phyloP scores from a whole-genome alignment of 2,329 filamentous ascomycete species.

The Aspergillus niger region DNA sequence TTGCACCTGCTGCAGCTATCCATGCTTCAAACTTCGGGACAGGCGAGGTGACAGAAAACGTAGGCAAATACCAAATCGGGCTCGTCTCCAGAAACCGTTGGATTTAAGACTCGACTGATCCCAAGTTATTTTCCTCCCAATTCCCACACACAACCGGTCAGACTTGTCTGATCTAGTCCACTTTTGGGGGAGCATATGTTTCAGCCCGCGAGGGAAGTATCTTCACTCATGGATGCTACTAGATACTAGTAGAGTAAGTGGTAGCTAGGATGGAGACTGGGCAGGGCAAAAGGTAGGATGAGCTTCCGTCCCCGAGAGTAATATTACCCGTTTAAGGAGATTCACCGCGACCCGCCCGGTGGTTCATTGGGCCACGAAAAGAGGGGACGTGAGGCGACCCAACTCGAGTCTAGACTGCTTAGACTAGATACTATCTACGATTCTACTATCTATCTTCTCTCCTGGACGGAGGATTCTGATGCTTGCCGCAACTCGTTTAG shows the following conservation, averaged over 20 bases:
- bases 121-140: too few species aligned
- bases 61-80: background rate
- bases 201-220: background rate
- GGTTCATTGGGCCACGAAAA: conserved; percentile 6
- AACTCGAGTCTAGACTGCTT: conserved; percentile 10
- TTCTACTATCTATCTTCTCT: background rate
- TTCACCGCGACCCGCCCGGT: background rate
- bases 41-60: conserved; percentile 10
- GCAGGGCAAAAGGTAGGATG: too few species aligned
- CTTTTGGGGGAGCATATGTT: background rate
- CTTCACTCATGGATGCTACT: background rate
- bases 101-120: background rate
- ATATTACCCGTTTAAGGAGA: conserved; percentile 15
- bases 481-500: background rate
- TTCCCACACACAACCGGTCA: too few species aligned
- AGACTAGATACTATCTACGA: background rate
- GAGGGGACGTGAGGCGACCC: conserved; percentile 15
- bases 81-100: background rate
- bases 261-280: too few species aligned
- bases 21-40: background rate
- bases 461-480: conserved; percentile 1
- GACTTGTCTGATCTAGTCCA: too few species aligned
- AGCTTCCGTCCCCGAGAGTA: background rate
- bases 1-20: conserved; percentile 8
- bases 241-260: too few species aligned